Evolutionary conservation across 768 basidiomycete species (phyloP), one percentile per base, ranked within the genome.

Genomic region (Macrolepiota albuminosa): DNA sequence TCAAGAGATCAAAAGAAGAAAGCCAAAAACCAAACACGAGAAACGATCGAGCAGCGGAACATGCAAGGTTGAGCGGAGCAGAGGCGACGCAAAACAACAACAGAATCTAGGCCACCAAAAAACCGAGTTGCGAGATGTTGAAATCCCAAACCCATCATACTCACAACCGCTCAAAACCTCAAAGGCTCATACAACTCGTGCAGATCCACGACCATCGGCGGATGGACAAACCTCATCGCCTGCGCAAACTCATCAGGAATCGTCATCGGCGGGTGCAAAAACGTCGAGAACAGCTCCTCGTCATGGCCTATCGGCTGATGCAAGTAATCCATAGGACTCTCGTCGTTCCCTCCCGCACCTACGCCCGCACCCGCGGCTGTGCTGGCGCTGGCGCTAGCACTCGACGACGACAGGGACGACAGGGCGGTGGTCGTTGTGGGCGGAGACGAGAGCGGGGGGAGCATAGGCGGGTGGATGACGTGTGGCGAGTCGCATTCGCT

Each of bases 311-410:
- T 76, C 9, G 84, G 83, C 34, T 82, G 82, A 58, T 90, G 88
- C 6, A 89, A 75, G 63, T 83, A 91, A 64, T 90, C 88, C 85
- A 89, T 88, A 18, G 84, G 81, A 21, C 82, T 81, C 57, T 89
- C 87, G 37, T 84, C 85, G 21, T 21, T 21, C 21, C 21, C 21
- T 21, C 21, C 21, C 21, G 21, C 21, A 21, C 21, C 21, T 21
- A 21, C 21, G 21, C 21, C 21, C 21, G 21, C 21, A 21, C 21
- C 21, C 21, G 21, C 21, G 21, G 21, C 21, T 21, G 21, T 21
- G 21, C 21, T 21, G 21, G 21, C 21, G 21, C 21, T 21, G 21
- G 21, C 21, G 21, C 21, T 21, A 21, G 21, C 21, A 21, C 21
- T 21, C 21, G 21, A 21, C 21, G 21, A 21, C 21, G 21, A 21